These are phyloP conservation scores for Ogataea ramenticola DNA, from an alignment of 805 yeast genomes.

Conservation along the genomic window DNA sequence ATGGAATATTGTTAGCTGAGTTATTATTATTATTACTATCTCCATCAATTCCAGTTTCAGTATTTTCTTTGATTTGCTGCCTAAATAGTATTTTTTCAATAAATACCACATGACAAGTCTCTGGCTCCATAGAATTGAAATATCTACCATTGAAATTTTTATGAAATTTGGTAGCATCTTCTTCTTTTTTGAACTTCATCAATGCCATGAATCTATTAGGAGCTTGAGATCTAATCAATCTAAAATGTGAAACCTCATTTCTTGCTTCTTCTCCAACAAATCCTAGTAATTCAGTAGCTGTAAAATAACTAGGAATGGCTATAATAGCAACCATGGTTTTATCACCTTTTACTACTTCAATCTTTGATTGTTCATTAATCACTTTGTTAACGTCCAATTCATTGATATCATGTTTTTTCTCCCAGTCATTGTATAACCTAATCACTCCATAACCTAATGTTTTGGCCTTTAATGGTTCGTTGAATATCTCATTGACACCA, in stretches of 20 bases:
- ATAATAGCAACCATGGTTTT: slow-evolving; percentile 68
- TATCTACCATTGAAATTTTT: slow-evolving; percentile 60
- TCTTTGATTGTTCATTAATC: slow-evolving; percentile 10
- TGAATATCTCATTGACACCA: slow-evolving; percentile 6
- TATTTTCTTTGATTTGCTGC: slow-evolving; percentile 5
- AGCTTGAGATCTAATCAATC: slow-evolving; percentile 60
- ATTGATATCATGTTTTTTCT: slow-evolving; percentile 16
- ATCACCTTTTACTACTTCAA: slow-evolving; percentile 32
- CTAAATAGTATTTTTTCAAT: slow-evolving; percentile 53
- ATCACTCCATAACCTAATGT: slow-evolving; percentile 71
- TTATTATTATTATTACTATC: slow-evolving; percentile 9
- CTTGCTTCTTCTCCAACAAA: slow-evolving; percentile 62
- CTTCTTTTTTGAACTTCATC: slow-evolving; percentile 57
- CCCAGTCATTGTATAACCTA: slow-evolving; percentile 53
- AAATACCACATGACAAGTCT: slow-evolving; percentile 68
- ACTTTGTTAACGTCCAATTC: slow-evolving; percentile 5
- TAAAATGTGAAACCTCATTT: slow-evolving; percentile 56
- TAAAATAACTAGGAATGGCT: slow-evolving; percentile 84
- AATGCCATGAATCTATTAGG: slow-evolving; percentile 70
- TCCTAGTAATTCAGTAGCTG: slow-evolving; percentile 77
- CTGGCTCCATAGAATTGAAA: slow-evolving; percentile 87
- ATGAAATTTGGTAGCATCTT: slow-evolving; percentile 57
- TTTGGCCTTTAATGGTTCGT: slow-evolving; percentile 49
- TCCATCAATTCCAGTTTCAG: slow-evolving; percentile 12
- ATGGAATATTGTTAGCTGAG: slow-evolving; percentile 43